Evolutionary conservation across 78 protist species (phyloP).

Genomic region (Cavenderia fasciculata): DNA sequence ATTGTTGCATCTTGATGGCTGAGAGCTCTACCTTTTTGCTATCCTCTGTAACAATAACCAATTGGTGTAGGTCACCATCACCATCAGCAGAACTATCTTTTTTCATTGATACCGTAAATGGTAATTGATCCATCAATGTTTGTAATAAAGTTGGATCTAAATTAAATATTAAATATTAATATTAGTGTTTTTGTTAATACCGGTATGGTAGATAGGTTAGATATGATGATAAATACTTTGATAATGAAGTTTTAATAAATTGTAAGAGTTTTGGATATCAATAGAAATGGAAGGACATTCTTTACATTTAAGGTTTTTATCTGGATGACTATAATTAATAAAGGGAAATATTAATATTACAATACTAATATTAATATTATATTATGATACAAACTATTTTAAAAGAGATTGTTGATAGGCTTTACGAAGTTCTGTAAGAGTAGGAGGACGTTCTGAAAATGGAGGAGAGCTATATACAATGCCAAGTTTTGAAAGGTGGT

Average conservation of each 20-base stretch:
- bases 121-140: neutral
- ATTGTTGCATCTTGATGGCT: neutral
- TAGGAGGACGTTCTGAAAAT: neutral
- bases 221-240: neutral
- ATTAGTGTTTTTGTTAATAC: neutral
- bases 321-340: slow-evolving; percentile 11
- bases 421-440: neutral
- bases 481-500: slow-evolving; percentile 18
- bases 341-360: neutral
- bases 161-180: neutral
- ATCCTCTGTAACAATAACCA: neutral
- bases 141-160: slow-evolving; percentile 3
- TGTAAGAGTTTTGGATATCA: slow-evolving; percentile 15
- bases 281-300: neutral
- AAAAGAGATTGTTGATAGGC: neutral
- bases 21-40: neutral
- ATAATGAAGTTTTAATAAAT: neutral
- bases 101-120: neutral
- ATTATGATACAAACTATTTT: slow-evolving; percentile 21
- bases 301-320: slow-evolving; percentile 5
- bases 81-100: neutral
- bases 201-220: neutral
- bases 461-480: slow-evolving; percentile 1
- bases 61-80: neutral
- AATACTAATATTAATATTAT: no score